Evolutionary conservation across 2,329 filamentous ascomycete species (phyloP), one percentile per base, ranked within the genome.

Genomic region (Paraphaeosphaeria sporulosa): DNA sequence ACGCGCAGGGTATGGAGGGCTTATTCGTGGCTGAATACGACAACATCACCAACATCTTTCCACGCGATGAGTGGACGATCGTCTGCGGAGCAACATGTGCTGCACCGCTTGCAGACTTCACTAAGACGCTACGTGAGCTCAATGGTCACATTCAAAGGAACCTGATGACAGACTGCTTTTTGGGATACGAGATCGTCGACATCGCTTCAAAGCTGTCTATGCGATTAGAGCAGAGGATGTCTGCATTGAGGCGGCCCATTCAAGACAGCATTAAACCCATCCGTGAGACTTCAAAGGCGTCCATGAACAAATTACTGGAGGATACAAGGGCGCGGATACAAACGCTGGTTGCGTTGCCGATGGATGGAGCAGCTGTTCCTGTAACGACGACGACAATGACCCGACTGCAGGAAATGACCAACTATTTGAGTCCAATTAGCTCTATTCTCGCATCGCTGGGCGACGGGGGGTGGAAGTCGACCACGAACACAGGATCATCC

Each of bases 151-250:
- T 98, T 78, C 93, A 94, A 74, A 82, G 86, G 43, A 94, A 97
- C 72, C 81, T 97, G 42, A 87, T 89, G 66, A 97, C 93, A 0
- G 95, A 99, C 76, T 98, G 94, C 78, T 98, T 92, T 76, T 85
- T 99, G 51, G 93, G 93, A 8, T 99, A 96, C 76, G 95, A 99
- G 75, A 92, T 98, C 34, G 92, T 96, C 34, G 94, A 97, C 71
- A 92, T 97, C 61, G 88, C 98, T 49, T 91, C 92, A 0, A 86
- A 86, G 13, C 84, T 97, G 50, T 93, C 93, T 2, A 89, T 89
- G 58, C 89, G 90, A 42, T 82, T 99, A 4, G 94, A 97, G 64
- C 86, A 87, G 4, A 89, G 90, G 62, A 96, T 93, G 0, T 93
- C 93, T 2, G 93, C 97, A 71, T 84, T 97, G 59, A 97, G 97